Evolutionary conservation across 179 eudicot species (phyloP).

Genomic region (Camellia oleifera): DNA sequence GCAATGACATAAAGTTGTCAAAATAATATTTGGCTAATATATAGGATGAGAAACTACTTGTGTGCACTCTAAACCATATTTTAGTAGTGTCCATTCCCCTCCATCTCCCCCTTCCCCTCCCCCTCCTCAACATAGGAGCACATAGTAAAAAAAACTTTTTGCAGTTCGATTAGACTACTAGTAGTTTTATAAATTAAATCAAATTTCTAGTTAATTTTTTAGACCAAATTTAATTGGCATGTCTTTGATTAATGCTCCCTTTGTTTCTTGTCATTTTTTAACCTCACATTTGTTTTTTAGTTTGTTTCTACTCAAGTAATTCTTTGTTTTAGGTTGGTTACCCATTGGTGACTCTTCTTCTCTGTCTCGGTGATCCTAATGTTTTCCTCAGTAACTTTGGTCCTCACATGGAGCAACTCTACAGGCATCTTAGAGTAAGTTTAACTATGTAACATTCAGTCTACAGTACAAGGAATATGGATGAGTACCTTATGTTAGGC

Average conservation of each 20-base stretch:
- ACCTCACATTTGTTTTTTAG: neutral
- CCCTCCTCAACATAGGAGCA: neutral
- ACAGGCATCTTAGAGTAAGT: slow-evolving; percentile 92
- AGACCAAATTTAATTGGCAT: neutral
- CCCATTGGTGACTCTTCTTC: slow-evolving; percentile 95
- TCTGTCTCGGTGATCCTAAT: slow-evolving; percentile 96
- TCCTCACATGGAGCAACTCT: slow-evolving; percentile 95
- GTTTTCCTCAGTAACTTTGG: slow-evolving; percentile 82
- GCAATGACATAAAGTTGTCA: too few relatives aligned
- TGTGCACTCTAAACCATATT: neutral
- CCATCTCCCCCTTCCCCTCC: too few relatives aligned
- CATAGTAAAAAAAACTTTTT: neutral
- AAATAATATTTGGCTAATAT: neutral
- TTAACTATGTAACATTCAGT: slow-evolving; percentile 11
- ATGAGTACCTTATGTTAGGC: neutral
- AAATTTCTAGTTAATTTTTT: neutral
- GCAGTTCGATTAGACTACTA: neutral
- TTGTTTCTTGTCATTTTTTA: neutral
- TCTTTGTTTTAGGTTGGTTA: slow-evolving; percentile 68
- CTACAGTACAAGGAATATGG: neutral
- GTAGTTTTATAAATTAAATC: neutral
- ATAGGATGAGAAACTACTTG: neutral
- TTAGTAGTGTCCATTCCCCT: neutral
- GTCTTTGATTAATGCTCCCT: neutral
- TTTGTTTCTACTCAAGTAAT: slow-evolving; percentile 13